These are phyloP conservation scores for apple (Malus domestica) DNA, from an alignment of 306 rosid genomes.

Conservation along the genomic window ASM211411v1 NC_041794.1:2948501-2949000, in stretches of 20 bases:
- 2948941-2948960: constrained; percentile 99
- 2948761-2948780: constrained; percentile 92
- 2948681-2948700: no score
- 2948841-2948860: constrained; percentile 97
- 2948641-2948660: neutral
- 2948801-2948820: constrained; percentile 90
- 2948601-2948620: neutral
- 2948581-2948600: neutral
- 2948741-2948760: constrained; percentile 96
- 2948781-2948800: constrained; percentile 91
- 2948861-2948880: constrained; percentile 84
- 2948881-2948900: constrained; percentile 53
- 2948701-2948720: constrained; percentile 6
- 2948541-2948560: neutral
- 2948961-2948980: constrained; percentile 94
- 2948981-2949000: constrained; percentile 64
- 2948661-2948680: neutral
- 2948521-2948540: neutral
- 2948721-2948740: constrained; percentile 99
- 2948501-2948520: neutral
- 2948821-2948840: constrained; percentile 95
- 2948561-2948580: neutral
- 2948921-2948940: constrained; percentile 20
- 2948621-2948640: neutral
- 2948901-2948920: neutral